phyloP scores from a whole-genome alignment of 495 filamentous ascomycete species.

The Bacidia gigantensis region DNA sequence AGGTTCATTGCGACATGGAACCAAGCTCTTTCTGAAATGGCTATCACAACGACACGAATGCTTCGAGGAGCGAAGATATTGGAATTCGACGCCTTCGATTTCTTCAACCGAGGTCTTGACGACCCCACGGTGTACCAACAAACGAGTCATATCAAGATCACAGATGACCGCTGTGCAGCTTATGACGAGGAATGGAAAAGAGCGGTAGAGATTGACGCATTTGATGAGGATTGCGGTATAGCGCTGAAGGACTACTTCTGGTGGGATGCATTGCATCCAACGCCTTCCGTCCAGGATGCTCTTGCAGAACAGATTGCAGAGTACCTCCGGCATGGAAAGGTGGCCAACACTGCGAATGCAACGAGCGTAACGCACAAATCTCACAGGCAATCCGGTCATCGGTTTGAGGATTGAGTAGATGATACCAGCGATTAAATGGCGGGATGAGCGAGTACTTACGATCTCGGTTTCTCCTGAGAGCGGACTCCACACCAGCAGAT shows the following conservation, averaged over 20 bases:
- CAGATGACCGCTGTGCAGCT: background rate
- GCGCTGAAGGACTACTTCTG: background rate
- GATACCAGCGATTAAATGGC: no score
- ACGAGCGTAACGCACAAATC: background rate
- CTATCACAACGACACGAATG: background rate
- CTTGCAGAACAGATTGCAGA: background rate
- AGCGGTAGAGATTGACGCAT: background rate
- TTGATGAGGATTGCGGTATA: background rate
- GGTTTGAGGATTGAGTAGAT: no score
- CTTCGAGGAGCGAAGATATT: background rate
- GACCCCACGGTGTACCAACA: slow-evolving; percentile 1
- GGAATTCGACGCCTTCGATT: background rate
- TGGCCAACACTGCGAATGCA: background rate
- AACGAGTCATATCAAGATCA: background rate
- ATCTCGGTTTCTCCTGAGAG: no score
- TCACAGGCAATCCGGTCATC: background rate
- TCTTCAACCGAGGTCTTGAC: background rate
- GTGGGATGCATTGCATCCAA: background rate
- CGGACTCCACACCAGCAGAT: no score
- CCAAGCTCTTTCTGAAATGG: background rate
- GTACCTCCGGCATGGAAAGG: background rate
- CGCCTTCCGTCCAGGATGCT: background rate
- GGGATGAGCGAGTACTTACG: no score
- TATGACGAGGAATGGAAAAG: background rate
- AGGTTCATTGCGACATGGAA: background rate